phyloP scores from a whole-genome alignment of 1,284 basidiomycete genomes.

The Boletus semigastroideus region DNA sequence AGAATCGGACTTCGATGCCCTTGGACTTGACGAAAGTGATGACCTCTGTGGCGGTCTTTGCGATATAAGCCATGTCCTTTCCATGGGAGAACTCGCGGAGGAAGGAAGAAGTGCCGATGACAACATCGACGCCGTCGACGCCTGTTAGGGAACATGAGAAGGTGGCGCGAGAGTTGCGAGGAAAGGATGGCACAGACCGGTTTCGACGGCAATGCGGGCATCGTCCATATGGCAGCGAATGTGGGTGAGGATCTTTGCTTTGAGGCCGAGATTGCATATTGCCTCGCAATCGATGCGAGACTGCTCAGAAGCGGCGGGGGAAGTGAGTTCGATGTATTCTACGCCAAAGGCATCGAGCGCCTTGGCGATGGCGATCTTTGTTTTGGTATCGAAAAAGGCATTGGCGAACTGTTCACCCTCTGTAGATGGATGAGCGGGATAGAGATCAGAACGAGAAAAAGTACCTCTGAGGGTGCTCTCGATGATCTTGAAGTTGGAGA shows the following conservation, averaged over 20 bases:
- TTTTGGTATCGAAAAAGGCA: slow-evolving; percentile 99
- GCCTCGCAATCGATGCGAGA: slow-evolving; percentile 94
- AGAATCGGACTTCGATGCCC: slow-evolving; percentile 99
- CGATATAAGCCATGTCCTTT: slow-evolving; percentile 99
- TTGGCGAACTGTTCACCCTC: slow-evolving; percentile 99
- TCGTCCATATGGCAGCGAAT: slow-evolving; percentile 99
- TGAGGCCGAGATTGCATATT: slow-evolving; percentile 99
- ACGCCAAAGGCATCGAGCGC: slow-evolving; percentile 97
- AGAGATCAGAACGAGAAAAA: not conserved
- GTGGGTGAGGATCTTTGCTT: slow-evolving; percentile 97
- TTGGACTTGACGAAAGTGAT: slow-evolving; percentile 99
- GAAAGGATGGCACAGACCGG: slow-evolving; percentile 60
- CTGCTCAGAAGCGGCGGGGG: slow-evolving; percentile 97
- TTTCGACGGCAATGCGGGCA: slow-evolving; percentile 97
- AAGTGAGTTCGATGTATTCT: slow-evolving; percentile 99
- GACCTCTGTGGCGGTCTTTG: slow-evolving; percentile 98
- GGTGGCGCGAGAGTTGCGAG: not conserved
- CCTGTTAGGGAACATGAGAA: slow-evolving; percentile 44
- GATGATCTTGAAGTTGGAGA: slow-evolving; percentile 95
- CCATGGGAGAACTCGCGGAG: slow-evolving; percentile 99
- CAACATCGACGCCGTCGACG: slow-evolving; percentile 98
- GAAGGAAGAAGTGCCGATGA: slow-evolving; percentile 99
- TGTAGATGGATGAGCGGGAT: slow-evolving; percentile 33
- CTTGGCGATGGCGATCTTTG: slow-evolving; percentile 99
- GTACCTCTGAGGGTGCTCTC: slow-evolving; percentile 92